phyloP scores from a whole-genome alignment of 179 eudicot genomes.

The Silene coronaria region DNA sequence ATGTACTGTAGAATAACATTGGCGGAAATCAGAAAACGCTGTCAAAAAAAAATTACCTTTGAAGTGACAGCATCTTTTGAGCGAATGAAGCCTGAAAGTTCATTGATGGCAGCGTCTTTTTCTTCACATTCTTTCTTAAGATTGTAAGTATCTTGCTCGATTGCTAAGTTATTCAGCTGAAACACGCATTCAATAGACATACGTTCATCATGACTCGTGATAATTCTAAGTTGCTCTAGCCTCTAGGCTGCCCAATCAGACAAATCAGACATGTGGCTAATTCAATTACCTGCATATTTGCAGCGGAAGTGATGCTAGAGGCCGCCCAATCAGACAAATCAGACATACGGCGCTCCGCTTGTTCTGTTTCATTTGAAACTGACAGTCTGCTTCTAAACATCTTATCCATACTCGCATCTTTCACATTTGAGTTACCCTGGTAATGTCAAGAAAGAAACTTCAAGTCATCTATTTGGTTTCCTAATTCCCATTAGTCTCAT shows the following conservation, averaged over 20 bases:
- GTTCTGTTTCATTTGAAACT: conserved; percentile 43
- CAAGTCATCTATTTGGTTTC: neutral
- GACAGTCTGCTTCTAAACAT: conserved; percentile 35
- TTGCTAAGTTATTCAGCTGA: conserved; percentile 57
- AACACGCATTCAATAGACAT: conserved; percentile 3
- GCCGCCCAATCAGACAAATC: conserved; percentile 94
- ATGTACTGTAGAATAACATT: neutral
- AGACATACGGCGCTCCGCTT: conserved; percentile 93
- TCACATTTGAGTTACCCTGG: conserved; percentile 34
- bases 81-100: conserved; percentile 54
- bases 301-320: conserved; percentile 62
- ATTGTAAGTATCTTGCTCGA: conserved; percentile 61
- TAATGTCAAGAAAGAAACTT: conserved; percentile 1
- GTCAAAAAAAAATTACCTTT: conserved; percentile 42
- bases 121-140: conserved; percentile 73
- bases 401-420: conserved; percentile 37
- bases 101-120: conserved; percentile 66
- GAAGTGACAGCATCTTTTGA: conserved; percentile 55
- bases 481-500: neutral
- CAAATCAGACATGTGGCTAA: conserved; percentile 52
- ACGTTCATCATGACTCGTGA: neutral
- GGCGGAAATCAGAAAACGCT: neutral
- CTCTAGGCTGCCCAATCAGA: conserved; percentile 93
- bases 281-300: conserved; percentile 57
- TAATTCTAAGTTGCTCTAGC: conserved; percentile 40